Conservation (phyloP, 306 rosid genomes). For the Gastrolobium bilobum region DNA sequence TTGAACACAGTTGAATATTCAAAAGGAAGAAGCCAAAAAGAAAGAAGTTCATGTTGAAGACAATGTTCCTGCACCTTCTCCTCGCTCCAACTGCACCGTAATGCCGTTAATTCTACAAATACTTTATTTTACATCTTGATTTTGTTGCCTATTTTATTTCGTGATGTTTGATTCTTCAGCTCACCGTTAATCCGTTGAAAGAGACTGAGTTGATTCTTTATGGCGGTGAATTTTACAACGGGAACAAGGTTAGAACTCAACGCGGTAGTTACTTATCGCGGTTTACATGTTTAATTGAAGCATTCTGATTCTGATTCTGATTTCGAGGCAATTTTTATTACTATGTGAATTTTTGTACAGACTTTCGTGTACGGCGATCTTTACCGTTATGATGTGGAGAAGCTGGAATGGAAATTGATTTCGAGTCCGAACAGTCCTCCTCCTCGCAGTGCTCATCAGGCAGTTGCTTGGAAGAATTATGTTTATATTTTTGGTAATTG, state of each 20-base stretch:
- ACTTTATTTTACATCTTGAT: not conserved
- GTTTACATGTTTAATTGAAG: conserved; percentile 27
- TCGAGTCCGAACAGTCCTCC: conserved; percentile 99
- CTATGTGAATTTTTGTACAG: conserved; percentile 58
- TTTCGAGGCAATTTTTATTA: no score
- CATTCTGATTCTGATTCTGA: not conserved
- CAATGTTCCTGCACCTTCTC: conserved; percentile 95
- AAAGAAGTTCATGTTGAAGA: conserved; percentile 92
- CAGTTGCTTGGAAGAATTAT: conserved; percentile 96
- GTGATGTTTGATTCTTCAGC: conserved; percentile 56
- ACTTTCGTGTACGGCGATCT: conserved; percentile 91
- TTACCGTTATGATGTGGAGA: conserved; percentile 86
- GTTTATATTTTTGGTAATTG: conserved; percentile 83
- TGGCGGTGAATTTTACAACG: conserved; percentile 98
- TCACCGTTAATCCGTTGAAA: conserved; percentile 89
- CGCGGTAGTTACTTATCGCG: no score
- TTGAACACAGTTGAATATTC: conserved; percentile 69
- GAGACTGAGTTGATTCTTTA: conserved; percentile 88
- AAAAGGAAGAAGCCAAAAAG: conserved; percentile 97
- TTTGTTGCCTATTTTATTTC: not conserved
- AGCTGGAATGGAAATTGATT: conserved; percentile 90
- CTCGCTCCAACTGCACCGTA: conserved; percentile 92
- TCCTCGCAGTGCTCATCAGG: conserved; percentile 98
- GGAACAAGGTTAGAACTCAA: conserved; percentile 72
- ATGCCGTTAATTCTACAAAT: not conserved